Base-by-base conservation (phyloP, 345 rosid species). In the Anastatica hierochuntica region DNA sequence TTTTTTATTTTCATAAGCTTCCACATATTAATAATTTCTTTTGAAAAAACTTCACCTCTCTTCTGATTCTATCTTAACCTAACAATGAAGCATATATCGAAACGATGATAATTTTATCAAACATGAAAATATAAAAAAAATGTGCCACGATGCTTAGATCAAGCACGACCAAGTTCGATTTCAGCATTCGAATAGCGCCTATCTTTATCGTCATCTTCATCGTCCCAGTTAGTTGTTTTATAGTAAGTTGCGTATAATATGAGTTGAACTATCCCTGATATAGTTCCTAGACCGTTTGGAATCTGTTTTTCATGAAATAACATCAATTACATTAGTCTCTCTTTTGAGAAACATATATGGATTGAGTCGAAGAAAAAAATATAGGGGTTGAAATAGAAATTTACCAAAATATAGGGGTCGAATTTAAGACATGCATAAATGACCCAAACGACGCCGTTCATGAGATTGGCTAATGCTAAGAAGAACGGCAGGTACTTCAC, bases 401-500 rank as follows among this genome's bases (percentile, higher is more conserved):
- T 43, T 60, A 60, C 97, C 84, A 79, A 41, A 18, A 88, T n/a
- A 34, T 72, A 72, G 34, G 71, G 67, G 56, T 88, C 97, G 10
- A 85, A 72, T 48, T 72, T 50, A 18, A 88, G 81, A 33, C 64
- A 36, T 1, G 88, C 81, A 20, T 82, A 88, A 31, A 66, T 3
- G 3, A 60, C 41, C 97, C 95, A 88, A 27, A 84, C 26, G 46
- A 66, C 0, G 0, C 88, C 95, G 29, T 85, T 84, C 31, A 50
- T 39, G 2, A 82, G 54, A 67, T 58, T 79, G 26, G 82, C 72
- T 2, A 84, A 20, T 4, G 97, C 76, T 3, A 88, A 64, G 29
- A 14, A 46, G 60, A 88, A 67, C 0, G 97, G 97, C 97, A 88
- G 82, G 81, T 73, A 88, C 79, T 82, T 82, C 26, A 88, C 95